Evolutionary conservation across 2,329 filamentous ascomycete species (phyloP).

Genomic region (Phialophora verrucosa): DNA sequence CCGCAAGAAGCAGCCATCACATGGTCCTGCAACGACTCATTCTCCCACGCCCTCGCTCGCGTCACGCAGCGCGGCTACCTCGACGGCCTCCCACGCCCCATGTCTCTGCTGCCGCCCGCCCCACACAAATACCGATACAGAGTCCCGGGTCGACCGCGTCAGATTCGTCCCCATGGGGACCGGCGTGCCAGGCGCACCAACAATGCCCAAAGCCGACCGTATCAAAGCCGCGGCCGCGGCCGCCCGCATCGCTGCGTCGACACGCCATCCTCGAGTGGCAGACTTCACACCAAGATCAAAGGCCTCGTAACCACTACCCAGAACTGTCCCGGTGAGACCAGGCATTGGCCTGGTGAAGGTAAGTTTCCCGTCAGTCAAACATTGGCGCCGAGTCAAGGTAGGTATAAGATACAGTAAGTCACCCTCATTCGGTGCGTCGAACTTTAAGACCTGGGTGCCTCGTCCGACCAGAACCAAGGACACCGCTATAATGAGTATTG

Average conservation of each 20-base stretch:
- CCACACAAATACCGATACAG: neutral
- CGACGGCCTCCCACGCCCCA: neutral
- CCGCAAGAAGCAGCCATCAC: neutral
- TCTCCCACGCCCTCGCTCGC: neutral
- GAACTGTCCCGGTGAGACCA: too few relatives aligned
- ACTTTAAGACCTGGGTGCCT: too few relatives aligned
- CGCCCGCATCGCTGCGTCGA: neutral
- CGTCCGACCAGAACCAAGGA: too few relatives aligned
- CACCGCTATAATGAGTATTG: too few relatives aligned
- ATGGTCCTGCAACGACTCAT: neutral
- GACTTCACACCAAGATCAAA: neutral
- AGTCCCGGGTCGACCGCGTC: neutral
- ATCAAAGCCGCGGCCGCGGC: neutral
- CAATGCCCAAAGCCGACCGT: neutral
- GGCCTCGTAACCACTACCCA: neutral
- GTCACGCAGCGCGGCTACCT: neutral
- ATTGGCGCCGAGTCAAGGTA: too few relatives aligned
- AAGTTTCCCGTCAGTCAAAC: too few relatives aligned
- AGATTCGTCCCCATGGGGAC: neutral
- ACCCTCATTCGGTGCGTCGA: too few relatives aligned
- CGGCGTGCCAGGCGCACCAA: neutral
- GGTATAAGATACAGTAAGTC: too few relatives aligned
- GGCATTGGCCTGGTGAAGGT: too few relatives aligned
- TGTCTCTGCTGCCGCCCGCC: neutral
- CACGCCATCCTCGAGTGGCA: neutral